Conservation (phyloP, 352 stramenopile species). For the Globisporangium nodosum region DNA sequence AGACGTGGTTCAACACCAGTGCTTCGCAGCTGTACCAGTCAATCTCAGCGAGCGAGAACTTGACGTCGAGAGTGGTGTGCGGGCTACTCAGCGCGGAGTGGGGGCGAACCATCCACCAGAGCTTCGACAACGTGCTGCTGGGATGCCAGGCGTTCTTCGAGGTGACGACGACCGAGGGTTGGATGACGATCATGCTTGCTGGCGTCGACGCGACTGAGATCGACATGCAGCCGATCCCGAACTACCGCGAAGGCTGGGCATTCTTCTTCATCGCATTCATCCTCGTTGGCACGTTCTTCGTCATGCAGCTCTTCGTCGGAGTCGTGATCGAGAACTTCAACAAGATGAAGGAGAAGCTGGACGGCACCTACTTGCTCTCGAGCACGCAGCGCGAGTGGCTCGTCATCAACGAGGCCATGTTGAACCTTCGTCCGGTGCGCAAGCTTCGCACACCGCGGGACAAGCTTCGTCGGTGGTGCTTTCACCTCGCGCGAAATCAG, state of each 20-base stretch:
- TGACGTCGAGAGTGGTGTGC: conserved; percentile 51
- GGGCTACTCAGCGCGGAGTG: conserved; percentile 30
- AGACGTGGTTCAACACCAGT: conserved; percentile 29
- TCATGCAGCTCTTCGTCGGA: conserved; percentile 91
- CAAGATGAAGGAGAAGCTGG: conserved; percentile 59
- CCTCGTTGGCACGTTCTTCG: conserved; percentile 86
- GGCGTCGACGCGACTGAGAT: conserved; percentile 83
- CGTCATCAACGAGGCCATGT: conserved; percentile 48
- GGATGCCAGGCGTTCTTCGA: conserved; percentile 84
- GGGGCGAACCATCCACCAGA: conserved; percentile 47
- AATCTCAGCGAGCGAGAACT: conserved; percentile 1
- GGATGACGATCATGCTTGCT: conserved; percentile 86
- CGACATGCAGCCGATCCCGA: conserved; percentile 87
- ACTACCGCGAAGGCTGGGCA: conserved; percentile 62
- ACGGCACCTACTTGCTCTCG: conserved; percentile 64
- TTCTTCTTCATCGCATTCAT: conserved; percentile 91
- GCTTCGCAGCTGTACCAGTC: conserved; percentile 12
- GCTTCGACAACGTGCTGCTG: conserved; percentile 76
- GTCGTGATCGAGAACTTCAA: conserved; percentile 95
- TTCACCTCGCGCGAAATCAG: conserved; percentile 34
- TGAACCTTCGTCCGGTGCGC: conserved; percentile 34
- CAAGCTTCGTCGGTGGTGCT: conserved; percentile 25
- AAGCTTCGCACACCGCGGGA: conserved; percentile 43
- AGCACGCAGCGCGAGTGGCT: conserved; percentile 73
- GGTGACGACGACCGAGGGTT: conserved; percentile 90